Evolutionary conservation across 2,329 filamentous ascomycete genomes (phyloP), one percentile per base, ranked within the genome.

Genomic region (Orbilia brochopaga): DNA sequence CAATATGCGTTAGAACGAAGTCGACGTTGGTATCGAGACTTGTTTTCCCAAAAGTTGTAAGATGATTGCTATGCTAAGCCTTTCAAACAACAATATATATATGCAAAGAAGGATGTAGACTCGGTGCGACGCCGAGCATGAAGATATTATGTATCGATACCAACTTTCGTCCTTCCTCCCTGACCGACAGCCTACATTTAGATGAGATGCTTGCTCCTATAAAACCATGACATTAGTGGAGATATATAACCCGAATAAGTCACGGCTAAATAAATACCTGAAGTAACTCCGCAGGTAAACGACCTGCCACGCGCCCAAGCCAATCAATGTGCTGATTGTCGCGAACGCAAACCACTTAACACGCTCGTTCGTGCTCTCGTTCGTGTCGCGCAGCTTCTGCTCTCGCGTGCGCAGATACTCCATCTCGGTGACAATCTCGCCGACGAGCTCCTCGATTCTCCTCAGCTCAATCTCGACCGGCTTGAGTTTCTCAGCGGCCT

Each of bases 331-430:
- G 74, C 91, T 89, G 82, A 96, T 97, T 27, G 93, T 97, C 75
- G 88, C 87, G 79, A 97, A 88, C 54, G 93, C 93, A 81, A 99
- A 99, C 92, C 91, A 97, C 84, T 97, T 99, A 78, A 99, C 94
- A 69, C 94, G 87, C 82, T 90, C 94, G 82, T 99, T 99, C 75
- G 94, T 99, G 84, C 93, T 97, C 88, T 99, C 94, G 81, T 99
- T 99, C 76, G 94, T 99, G 82, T 99, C 93, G 80, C 94, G 86
- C 77, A 99, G 85, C 84, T 91, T 96, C 86, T 96, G 92, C 84
- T 99, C 94, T 77, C 94, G 87, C 42, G 81, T 78, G 75, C 94
- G 87, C 77, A 99, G 86, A 82, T 97, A 99, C 75, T 97, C 93
- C 93, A 99, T 96, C 85, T 97, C 93, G 74, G 81, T 81, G 54